phyloP scores from a whole-genome alignment of 129 eudicot species.

The Dittrichia graveolens region DNA sequence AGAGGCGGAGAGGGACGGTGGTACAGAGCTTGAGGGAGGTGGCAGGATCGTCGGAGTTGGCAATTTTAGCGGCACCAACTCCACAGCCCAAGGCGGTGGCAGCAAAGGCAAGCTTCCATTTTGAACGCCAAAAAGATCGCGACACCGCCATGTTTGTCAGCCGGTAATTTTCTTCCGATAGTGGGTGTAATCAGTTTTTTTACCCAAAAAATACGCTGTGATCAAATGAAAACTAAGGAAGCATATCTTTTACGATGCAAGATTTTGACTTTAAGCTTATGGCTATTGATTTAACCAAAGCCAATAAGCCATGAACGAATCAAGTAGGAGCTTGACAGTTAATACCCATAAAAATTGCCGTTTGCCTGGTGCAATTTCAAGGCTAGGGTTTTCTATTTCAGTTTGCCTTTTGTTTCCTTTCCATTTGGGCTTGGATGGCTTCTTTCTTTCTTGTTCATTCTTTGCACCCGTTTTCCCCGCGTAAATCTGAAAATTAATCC shows the following conservation, averaged over 20 bases:
- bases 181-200: too few relatives aligned
- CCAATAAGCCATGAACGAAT: not conserved
- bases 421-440: too few relatives aligned
- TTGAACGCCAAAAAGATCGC: conserved; percentile 59
- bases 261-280: not conserved
- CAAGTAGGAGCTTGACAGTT: not conserved
- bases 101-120: conserved; percentile 47
- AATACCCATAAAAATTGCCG: not conserved
- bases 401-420: not conserved
- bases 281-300: conserved; percentile 17
- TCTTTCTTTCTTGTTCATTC: too few relatives aligned
- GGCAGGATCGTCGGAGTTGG: conserved; percentile 81
- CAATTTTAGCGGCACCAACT: conserved; percentile 62
- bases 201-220: not conserved
- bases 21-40: conserved; percentile 71
- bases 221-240: conserved; percentile 5
- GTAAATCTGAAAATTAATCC: too few relatives aligned
- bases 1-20: conserved; percentile 81
- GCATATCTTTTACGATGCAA: not conserved
- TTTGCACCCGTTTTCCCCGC: too few relatives aligned
- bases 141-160: conserved; percentile 41
- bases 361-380: not conserved
- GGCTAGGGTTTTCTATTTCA: conserved; percentile 15
- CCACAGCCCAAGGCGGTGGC: conserved; percentile 70
- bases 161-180: not conserved